Evolutionary conservation across 345 rosid genomes (phyloP), one percentile per base, ranked within the genome.

Genomic region (Trapa incisa): DNA sequence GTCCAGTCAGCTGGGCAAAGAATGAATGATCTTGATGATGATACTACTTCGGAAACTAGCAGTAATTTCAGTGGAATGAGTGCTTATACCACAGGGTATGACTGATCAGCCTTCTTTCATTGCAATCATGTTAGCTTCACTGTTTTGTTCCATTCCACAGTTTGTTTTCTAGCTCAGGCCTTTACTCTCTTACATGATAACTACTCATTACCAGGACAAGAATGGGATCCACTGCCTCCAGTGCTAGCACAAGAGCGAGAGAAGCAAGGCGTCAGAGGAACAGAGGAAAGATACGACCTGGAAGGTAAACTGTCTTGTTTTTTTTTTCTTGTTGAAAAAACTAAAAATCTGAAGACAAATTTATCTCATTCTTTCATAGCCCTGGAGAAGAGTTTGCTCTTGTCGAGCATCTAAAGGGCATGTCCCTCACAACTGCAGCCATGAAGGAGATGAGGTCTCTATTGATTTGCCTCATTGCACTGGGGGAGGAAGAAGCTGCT

Each of bases 41-140:
- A 94, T 74, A 82, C 87, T 54, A 89, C 88, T 82, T 94, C 99
- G 48, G 99, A 91, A 81, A 76, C 91, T 69, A 91, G 99, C 75
- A 87, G 96, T 79, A 79, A 80, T 68, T 82, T 89, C 75, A 91
- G 96, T 76, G 96, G 96, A 78, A 94, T 94, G 97, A 94, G 99
- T 75, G 96, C 85, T 77, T 91, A 91, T 73, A 87, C 96, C 47
- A 81, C 80, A 22, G 91, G 99, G 99, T 89, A 87, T 61, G 53
- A 37, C 22, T 68, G 47, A 37, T 10, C n/a, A 47, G n/a, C 17
- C 67, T 53, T 69, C 43, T 68, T 56, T 2, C 48, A 15, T 15
- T 43, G 17, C 57, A 57, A 36, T 61, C 41, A 35, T 63, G 52
- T 35, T 22, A 22, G 33, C 4, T 54, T n/a, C 5, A 22, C 22